Conservation (phyloP, 2,329 filamentous ascomycete genomes). For the Colletotrichum tropicale region DNA sequence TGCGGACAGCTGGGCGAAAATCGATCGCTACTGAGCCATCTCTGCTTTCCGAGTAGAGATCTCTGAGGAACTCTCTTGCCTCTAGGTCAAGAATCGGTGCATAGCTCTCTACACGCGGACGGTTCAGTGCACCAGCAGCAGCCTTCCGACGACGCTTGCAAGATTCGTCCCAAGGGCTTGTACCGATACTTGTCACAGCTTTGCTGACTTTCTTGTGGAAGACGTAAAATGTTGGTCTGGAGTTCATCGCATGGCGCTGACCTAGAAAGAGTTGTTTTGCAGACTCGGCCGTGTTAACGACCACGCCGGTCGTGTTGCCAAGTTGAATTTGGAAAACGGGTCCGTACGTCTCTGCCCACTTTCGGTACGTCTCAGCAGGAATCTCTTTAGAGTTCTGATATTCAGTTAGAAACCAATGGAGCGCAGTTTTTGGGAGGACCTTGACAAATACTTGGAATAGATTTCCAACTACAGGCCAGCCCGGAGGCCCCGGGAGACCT, state of each 20-base stretch:
- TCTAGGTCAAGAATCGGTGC: conserved; percentile 62
- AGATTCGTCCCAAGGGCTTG: conserved; percentile 71
- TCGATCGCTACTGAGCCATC: conserved; percentile 62
- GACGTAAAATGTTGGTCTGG: conserved; percentile 68
- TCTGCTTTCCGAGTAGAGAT: conserved; percentile 60
- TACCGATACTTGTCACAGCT: conserved; percentile 56
- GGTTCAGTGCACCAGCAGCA: conserved; percentile 69
- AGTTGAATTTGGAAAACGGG: conserved; percentile 36
- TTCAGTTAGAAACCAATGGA: neutral
- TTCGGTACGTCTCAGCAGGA: conserved; percentile 27
- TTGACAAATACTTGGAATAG: neutral
- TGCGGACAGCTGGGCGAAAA: conserved; percentile 65
- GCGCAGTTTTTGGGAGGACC: neutral
- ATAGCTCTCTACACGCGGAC: conserved; percentile 68
- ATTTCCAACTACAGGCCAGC: conserved; percentile 17
- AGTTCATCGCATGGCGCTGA: conserved; percentile 68
- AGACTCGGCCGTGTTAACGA: conserved; percentile 70
- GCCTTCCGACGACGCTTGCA: conserved; percentile 70
- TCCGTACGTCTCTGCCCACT: conserved; percentile 31
- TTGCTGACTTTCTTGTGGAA: conserved; percentile 59
- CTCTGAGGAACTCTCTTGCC: conserved; percentile 59
- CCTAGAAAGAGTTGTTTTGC: conserved; percentile 70
- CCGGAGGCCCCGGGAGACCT: conserved; percentile 16
- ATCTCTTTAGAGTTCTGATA: neutral
- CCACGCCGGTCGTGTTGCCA: conserved; percentile 61